A percentile compares a stretch with the other conserved stretches of the same genome.
Evolutionary conservation across 345 rosid genomes (phyloP).

Genomic region (Abelmoschus esculentus): DNA sequence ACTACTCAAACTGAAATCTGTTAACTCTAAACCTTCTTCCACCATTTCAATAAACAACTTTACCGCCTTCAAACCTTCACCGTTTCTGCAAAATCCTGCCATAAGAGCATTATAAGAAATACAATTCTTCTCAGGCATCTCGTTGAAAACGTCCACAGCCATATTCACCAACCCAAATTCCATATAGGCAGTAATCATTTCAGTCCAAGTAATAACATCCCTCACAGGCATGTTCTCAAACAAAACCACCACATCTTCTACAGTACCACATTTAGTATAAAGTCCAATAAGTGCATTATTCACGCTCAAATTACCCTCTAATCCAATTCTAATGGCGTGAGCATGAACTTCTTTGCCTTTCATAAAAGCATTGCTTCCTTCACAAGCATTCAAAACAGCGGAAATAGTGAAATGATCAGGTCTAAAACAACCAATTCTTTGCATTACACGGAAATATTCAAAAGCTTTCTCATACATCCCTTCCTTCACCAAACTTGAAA

Average conservation of each 20-base stretch:
- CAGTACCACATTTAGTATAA: slow-evolving; percentile 43
- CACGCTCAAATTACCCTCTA: slow-evolving; percentile 49
- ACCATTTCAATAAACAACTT: slow-evolving; percentile 47
- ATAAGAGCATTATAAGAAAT: slow-evolving; percentile 62
- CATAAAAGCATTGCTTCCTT: slow-evolving; percentile 27
- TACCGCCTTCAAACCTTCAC: slow-evolving; percentile 41
- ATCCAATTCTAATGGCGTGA: slow-evolving; percentile 47
- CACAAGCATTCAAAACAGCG: slow-evolving; percentile 52
- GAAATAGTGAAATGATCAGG: slow-evolving; percentile 58
- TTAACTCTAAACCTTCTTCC: slow-evolving; percentile 43
- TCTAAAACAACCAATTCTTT: slow-evolving; percentile 21
- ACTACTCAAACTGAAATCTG: slow-evolving; percentile 59
- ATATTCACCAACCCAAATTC: slow-evolving; percentile 53
- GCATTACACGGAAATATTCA: slow-evolving; percentile 38
- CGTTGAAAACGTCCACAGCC: slow-evolving; percentile 51
- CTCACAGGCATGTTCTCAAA: slow-evolving; percentile 42
- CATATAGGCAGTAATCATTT: slow-evolving; percentile 59
- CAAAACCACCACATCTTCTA: slow-evolving; percentile 35
- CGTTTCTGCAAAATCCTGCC: slow-evolving; percentile 58
- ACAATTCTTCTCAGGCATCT: slow-evolving; percentile 54
- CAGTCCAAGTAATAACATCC: slow-evolving; percentile 62
- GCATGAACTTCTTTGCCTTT: slow-evolving; percentile 66
- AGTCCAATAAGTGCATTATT: slow-evolving; percentile 60
- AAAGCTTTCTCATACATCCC: slow-evolving; percentile 34
- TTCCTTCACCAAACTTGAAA: slow-evolving; percentile 52